Base-by-base conservation (phyloP, 1,284 basidiomycete genomes). In the Anthracocystis walkeri region DNA sequence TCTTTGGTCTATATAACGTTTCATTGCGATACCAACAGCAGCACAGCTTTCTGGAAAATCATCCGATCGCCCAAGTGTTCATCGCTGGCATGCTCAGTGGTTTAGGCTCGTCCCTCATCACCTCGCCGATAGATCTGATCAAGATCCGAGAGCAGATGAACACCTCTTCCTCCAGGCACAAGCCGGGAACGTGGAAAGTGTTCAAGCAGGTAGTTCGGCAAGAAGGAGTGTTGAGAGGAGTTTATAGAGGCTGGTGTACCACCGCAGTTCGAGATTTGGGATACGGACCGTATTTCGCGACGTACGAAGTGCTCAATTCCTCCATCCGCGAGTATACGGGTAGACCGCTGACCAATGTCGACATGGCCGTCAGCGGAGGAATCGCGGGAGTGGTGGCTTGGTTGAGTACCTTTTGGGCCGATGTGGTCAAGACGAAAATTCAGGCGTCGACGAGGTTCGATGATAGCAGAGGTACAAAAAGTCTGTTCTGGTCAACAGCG, bases 71-170 rank as follows among this genome's bases (percentile, higher is more conserved):
- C 0, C 73, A 83, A 59, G 67, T 78, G 4, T 70, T 80, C 23
- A 29, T 79, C 12, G 82, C 82, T 2, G 82, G 82, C 3, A 73
- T 77, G 59, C 54, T 77, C 2, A 61, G 53, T 27, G 82, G 82
- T 1, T 55, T 82, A 3, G 75, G 76, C 0, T 69, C 75, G 11
- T 66, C 76, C 1, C 53, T 82, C 12, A 80, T 83, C 62, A 83
- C 82, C 0, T 54, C 72, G 12, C 82, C 82, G 7, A 79, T 83
- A 41, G 82, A 83, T 7, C 59, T 82, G 40, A 51, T 83, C 60
- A 83, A 83, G 71, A 82, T 83, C 41, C 74, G 80, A 7, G 66
- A 83, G 59, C 82, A 83, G 66, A 78, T 80, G 59, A 52, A 73
- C 31, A 54, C 20, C 20, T 5, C 53, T 0, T 52, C 31, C 6